These are phyloP conservation scores for Avicennia marina DNA, from an alignment of 257 asterid genomes.

Conservation along the genomic window DNA sequence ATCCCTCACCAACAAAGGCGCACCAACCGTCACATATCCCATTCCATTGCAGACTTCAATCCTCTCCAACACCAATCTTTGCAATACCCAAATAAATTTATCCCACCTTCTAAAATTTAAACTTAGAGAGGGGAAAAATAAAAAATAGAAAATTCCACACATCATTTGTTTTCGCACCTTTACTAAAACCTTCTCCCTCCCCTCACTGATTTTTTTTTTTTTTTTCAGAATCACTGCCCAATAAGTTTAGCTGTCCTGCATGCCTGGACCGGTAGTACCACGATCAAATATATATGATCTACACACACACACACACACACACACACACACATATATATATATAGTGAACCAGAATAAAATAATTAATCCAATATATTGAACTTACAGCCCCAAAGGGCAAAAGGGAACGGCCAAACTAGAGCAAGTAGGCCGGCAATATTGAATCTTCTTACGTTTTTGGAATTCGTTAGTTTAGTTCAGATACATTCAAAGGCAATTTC, in stretches of 20 bases:
- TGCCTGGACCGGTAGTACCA: neutral
- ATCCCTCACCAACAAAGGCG: neutral
- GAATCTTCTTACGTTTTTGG: neutral
- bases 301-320: no score
- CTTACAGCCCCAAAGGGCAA: no score
- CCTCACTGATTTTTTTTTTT: neutral
- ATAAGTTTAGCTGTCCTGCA: constrained; percentile 17
- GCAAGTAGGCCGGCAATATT: no score
- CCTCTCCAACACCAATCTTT: no score
- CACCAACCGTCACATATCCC: neutral
- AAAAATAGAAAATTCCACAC: constrained; percentile 7
- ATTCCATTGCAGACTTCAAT: no score
- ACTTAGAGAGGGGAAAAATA: neutral
- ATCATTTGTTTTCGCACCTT: constrained; percentile 1
- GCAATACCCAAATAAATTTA: neutral
- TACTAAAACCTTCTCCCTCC: no score
- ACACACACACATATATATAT: no score
- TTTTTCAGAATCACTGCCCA: constrained; percentile 17
- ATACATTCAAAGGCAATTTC: constrained; percentile 16
- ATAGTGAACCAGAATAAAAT: no score
- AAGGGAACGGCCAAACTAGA: no score
- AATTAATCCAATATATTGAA: no score
- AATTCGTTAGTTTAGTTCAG: neutral
- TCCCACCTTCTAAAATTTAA: neutral
- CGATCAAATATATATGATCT: neutral